Percentiles rank a stretch among this genome's conserved stretches.
These are phyloP conservation scores for Pleochaeta shiraiana DNA, from an alignment of 2,329 filamentous ascomycete species.

Conservation along the genomic window DNA sequence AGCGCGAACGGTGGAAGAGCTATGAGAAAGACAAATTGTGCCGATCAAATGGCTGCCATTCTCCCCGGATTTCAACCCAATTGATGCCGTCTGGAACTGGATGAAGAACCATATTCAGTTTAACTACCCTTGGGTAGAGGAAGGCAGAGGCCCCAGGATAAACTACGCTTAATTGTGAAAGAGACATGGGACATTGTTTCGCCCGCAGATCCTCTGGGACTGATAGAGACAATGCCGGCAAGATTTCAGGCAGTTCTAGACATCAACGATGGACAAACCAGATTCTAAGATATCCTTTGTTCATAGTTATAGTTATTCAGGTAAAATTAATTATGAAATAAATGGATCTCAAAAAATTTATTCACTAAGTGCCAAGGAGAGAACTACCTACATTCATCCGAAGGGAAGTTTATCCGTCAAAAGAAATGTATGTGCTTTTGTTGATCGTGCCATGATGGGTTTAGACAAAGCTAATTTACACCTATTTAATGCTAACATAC, in stretches of 20 bases:
- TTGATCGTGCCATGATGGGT: no score
- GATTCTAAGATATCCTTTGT: constrained; percentile 9
- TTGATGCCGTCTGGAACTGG: constrained; percentile 8
- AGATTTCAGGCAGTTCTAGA: constrained; percentile 5
- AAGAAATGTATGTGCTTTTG: no score
- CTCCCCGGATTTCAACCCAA: constrained; percentile 10
- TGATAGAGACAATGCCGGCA: constrained; percentile 4
- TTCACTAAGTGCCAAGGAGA: no score
- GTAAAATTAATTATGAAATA: no score
- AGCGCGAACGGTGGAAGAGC: neutral
- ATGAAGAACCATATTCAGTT: constrained; percentile 11
- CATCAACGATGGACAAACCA: constrained; percentile 3
- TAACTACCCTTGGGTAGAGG: constrained; percentile 6
- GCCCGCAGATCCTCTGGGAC: neutral
- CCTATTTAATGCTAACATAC: no score
- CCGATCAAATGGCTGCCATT: constrained; percentile 7
- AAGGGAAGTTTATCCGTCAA: no score
- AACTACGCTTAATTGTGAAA: constrained; percentile 5
- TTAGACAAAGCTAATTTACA: no score
- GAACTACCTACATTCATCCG: no score
- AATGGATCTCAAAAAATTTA: no score
- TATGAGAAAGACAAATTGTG: neutral
- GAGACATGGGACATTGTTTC: constrained; percentile 10
- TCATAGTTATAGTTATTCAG: no score
- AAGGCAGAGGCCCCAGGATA: constrained; percentile 4